phyloP scores from a whole-genome alignment of 2,329 filamentous ascomycete genomes.

The Arthrobotrys sphaeroides region DNA sequence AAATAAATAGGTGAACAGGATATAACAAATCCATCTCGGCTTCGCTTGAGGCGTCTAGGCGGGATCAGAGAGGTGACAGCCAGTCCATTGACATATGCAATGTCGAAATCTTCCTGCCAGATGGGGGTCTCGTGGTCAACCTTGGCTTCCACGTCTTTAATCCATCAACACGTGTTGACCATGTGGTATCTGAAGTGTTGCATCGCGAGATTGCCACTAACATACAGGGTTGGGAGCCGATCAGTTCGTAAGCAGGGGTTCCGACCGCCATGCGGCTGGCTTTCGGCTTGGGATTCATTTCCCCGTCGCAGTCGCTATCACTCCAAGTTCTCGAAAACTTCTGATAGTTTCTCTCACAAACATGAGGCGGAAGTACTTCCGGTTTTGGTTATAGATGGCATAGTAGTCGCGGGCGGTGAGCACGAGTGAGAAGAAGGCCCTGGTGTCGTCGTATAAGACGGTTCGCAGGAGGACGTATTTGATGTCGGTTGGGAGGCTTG shows the following conservation, averaged over 20 bases:
- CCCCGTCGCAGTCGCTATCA: neutral
- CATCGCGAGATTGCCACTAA: neutral
- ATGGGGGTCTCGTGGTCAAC: neutral
- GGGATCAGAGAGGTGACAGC: neutral
- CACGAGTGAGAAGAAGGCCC: conserved; percentile 1
- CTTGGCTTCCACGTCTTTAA: neutral
- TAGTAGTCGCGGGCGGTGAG: conserved; percentile 28
- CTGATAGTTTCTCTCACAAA: conserved; percentile 16
- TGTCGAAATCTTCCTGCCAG: neutral
- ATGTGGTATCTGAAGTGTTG: neutral
- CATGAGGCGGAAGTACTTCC: conserved; percentile 34
- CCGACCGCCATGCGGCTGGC: neutral
- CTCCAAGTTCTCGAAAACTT: neutral
- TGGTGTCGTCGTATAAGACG: neutral
- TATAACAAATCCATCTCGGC: too few species aligned
- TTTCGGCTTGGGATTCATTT: conserved; percentile 1
- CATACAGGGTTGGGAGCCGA: too few species aligned
- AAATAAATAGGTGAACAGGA: too few species aligned
- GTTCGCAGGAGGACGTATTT: conserved; percentile 27
- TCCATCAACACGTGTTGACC: neutral
- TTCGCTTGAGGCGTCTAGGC: too few species aligned
- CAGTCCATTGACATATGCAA: too few species aligned
- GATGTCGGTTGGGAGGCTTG: conserved; percentile 23
- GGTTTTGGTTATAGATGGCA: conserved; percentile 12
- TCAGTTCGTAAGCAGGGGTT: neutral